These are phyloP conservation scores for Chrysoporthe deuterocubensis DNA, from an alignment of 2,329 filamentous ascomycete genomes.

Conservation along the genomic window DNA sequence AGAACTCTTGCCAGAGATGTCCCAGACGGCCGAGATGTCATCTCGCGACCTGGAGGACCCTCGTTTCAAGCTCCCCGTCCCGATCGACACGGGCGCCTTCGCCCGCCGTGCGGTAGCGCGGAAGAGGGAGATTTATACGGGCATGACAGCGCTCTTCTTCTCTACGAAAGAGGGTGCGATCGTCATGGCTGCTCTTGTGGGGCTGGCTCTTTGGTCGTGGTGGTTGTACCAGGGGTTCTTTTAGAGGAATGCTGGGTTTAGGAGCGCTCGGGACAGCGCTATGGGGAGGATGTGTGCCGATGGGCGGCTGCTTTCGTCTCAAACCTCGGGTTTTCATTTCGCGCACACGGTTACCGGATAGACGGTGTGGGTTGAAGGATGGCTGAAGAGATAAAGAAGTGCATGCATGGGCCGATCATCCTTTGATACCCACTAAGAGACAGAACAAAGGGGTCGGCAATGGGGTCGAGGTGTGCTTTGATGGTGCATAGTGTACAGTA, in stretches of 20 bases:
- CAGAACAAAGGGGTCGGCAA: too few relatives aligned
- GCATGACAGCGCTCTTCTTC: conserved; percentile 60
- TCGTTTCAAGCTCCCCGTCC: conserved; percentile 51
- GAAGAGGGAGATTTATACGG: conserved; percentile 51
- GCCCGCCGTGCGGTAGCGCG: conserved; percentile 52
- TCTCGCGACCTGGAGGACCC: conserved; percentile 41
- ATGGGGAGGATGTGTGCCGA: not conserved
- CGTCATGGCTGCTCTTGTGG: conserved; percentile 48
- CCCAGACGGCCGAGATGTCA: conserved; percentile 2
- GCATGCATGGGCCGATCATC: too few relatives aligned
- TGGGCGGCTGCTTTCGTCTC: not conserved
- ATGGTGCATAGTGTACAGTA: too few relatives aligned
- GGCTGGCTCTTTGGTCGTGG: conserved; percentile 49
- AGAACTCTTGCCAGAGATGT: conserved; percentile 42
- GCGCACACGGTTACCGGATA: not conserved
- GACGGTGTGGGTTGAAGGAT: not conserved
- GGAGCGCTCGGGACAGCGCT: not conserved
- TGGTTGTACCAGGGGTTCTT: conserved; percentile 41
- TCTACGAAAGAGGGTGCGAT: conserved; percentile 56
- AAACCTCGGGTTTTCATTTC: not conserved
- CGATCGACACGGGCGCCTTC: conserved; percentile 61
- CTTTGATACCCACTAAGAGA: too few relatives aligned
- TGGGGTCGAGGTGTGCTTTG: too few relatives aligned
- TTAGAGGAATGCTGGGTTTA: conserved; percentile 13
- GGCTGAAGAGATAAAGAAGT: not conserved